Evolutionary conservation across 2,329 filamentous ascomycete genomes (phyloP), one percentile per base, ranked within the genome.

Genomic region (Diplodia intermedia): DNA sequence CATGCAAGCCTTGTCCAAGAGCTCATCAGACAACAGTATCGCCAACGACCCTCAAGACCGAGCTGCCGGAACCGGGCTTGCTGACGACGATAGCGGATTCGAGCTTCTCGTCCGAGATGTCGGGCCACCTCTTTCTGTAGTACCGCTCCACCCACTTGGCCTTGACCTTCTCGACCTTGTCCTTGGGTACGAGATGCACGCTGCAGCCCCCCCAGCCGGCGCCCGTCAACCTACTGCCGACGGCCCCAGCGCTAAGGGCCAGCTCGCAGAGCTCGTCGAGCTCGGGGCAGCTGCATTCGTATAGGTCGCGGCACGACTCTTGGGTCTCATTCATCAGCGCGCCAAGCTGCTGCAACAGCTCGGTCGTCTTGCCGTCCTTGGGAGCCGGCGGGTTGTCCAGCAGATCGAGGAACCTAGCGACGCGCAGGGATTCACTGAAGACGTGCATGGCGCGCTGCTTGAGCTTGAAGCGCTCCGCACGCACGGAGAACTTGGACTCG

Each of bases 141-240:
- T 98, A 99, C 76, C 93, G 89, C 70, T 86, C 86, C 74, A 91
- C 88, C 86, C 95, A 89, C 5, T 92, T 92, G 74, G 87, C 84
- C 78, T 87, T 92, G 26, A 99, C 91, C 31, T 83, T 87, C 5
- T 90, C 89, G 0, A 97, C 91, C 79, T 91, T 94, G 74, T 93
- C 87, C 68, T 89, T 91, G 0, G 94, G 91, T 65, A 98, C 91
- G 68, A 99, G 86, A 81, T 99, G 95, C 68, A 99, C 94, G 69
- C 89, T 95, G 82, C 95, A 98, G 2, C 95, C 95, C 70, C 95
- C 95, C 95, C 95, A 99, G 3, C 95, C 95, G 0, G 95, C 95
- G 49, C 95, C 95, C 0, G 94, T 98, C 73, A 97, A 82, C 31
- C 94, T 85, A 73, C 91, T 93, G 33, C 94, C 95, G 77, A 93